phyloP scores from a whole-genome alignment of 352 stramenopile genomes.

The Pythium insidiosum region DNA sequence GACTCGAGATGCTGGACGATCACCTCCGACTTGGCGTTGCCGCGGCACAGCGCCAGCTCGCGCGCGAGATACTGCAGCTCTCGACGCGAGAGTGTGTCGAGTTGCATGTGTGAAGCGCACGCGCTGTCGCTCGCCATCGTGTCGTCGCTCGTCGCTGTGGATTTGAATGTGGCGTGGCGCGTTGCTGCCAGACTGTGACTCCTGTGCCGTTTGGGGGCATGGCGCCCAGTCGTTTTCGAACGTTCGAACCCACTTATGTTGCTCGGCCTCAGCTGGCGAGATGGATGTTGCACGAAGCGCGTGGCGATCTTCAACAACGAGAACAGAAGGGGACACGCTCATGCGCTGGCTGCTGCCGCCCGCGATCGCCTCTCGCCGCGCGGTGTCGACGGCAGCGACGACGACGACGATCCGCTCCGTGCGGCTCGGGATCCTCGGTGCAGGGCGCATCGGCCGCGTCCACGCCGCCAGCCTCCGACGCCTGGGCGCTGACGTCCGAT shows the following conservation, averaged over 20 bases:
- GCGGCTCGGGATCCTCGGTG: constrained; percentile 64
- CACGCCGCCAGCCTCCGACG: constrained; percentile 44
- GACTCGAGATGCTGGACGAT: constrained; percentile 37
- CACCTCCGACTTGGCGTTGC: constrained; percentile 62
- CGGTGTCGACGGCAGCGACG: not conserved
- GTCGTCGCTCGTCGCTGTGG: no score
- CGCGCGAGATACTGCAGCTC: constrained; percentile 59
- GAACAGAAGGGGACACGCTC: not conserved
- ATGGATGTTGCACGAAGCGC: no score
- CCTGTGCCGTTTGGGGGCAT: no score
- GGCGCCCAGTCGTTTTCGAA: no score
- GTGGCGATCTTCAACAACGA: constrained; percentile 9
- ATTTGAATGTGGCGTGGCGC: no score
- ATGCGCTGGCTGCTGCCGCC: not conserved
- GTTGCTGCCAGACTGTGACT: no score
- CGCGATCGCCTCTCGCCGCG: not conserved
- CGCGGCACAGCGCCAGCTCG: constrained; percentile 52
- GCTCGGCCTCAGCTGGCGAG: no score
- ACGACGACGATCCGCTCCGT: no score
- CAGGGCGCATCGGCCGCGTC: constrained; percentile 57
- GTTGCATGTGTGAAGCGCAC: not conserved
- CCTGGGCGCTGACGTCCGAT: constrained; percentile 31
- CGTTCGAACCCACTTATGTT: not conserved
- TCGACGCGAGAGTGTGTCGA: constrained; percentile 35
- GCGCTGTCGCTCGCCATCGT: no score